Conservation (phyloP, 768 basidiomycete species). For the Panaeolus cyanescens region DNA sequence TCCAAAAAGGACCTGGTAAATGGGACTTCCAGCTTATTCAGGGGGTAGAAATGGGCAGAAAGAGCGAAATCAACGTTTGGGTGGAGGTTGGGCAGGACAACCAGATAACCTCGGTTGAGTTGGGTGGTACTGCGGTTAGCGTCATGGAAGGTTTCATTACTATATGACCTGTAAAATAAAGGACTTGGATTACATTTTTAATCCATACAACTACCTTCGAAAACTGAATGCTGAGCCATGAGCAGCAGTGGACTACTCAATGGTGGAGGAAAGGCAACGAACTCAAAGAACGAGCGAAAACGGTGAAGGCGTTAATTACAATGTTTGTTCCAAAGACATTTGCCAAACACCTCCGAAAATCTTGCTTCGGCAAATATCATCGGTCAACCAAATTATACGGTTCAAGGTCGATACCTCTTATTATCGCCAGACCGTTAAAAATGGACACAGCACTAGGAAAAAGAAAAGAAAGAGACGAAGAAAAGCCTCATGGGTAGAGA, state of each 20-base stretch:
- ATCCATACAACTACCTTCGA: too few species aligned
- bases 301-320: not conserved
- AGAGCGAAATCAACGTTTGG: constrained; percentile 40
- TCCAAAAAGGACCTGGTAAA: constrained; percentile 34
- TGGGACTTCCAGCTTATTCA: constrained; percentile 40
- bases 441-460: constrained; percentile 16
- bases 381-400: not conserved
- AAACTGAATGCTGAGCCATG: too few species aligned
- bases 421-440: not conserved
- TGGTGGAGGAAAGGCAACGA: too few species aligned
- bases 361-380: not conserved
- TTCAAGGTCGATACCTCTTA: not conserved
- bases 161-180: not conserved
- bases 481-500: constrained; percentile 20
- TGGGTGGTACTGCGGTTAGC: constrained; percentile 41
- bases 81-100: constrained; percentile 33
- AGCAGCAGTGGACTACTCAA: too few species aligned
- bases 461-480: constrained; percentile 20
- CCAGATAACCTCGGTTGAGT: constrained; percentile 31
- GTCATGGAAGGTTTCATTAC: constrained; percentile 38
- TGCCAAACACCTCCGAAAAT: constrained; percentile 2
- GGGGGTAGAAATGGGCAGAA: constrained; percentile 48
- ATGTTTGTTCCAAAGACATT: not conserved
- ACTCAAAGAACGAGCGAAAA: too few species aligned
- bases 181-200: too few species aligned